phyloP scores from a whole-genome alignment of 805 yeast species.

The Myxozyma mucilagina region DNA sequence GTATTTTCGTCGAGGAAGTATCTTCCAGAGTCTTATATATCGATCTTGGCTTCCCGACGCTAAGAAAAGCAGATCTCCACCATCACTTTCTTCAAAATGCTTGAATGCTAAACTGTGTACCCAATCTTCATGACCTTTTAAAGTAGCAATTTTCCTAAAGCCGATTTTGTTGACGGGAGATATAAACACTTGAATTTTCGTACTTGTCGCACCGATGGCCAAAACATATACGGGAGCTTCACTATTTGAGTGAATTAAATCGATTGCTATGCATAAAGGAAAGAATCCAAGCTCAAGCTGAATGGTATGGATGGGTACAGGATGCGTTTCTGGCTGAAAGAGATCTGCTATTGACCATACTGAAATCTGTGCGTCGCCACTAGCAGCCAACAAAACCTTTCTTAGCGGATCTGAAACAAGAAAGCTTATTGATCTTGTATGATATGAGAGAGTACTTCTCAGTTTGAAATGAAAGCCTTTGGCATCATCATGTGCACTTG shows the following conservation, averaged over 20 bases:
- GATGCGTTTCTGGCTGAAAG: neutral
- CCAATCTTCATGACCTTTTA: slow-evolving; percentile 98
- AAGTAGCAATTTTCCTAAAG: slow-evolving; percentile 44
- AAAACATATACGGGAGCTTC: slow-evolving; percentile 41
- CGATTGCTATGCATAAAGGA: slow-evolving; percentile 47
- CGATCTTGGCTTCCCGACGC: slow-evolving; percentile 94
- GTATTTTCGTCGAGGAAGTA: slow-evolving; percentile 16
- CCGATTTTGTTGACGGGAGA: neutral
- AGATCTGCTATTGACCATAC: slow-evolving; percentile 29
- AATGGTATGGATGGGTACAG: slow-evolving; percentile 33
- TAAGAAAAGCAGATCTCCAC: slow-evolving; percentile 56
- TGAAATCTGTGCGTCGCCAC: slow-evolving; percentile 29
- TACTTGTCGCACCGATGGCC: slow-evolving; percentile 73
- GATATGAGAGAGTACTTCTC: slow-evolving; percentile 1
- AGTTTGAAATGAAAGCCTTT: neutral
- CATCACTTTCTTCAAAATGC: slow-evolving; percentile 39
- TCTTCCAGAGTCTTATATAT: slow-evolving; percentile 82
- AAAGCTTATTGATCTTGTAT: slow-evolving; percentile 12
- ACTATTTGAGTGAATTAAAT: slow-evolving; percentile 33
- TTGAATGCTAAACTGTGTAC: slow-evolving; percentile 69
- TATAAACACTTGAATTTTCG: slow-evolving; percentile 16
- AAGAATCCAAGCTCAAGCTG: slow-evolving; percentile 51
- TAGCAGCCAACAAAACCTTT: slow-evolving; percentile 9
- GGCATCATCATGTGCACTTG: slow-evolving; percentile 20
- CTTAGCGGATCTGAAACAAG: slow-evolving; percentile 17